phyloP scores from a whole-genome alignment of 106 monocot species.

The Triglochin maritima region DNA sequence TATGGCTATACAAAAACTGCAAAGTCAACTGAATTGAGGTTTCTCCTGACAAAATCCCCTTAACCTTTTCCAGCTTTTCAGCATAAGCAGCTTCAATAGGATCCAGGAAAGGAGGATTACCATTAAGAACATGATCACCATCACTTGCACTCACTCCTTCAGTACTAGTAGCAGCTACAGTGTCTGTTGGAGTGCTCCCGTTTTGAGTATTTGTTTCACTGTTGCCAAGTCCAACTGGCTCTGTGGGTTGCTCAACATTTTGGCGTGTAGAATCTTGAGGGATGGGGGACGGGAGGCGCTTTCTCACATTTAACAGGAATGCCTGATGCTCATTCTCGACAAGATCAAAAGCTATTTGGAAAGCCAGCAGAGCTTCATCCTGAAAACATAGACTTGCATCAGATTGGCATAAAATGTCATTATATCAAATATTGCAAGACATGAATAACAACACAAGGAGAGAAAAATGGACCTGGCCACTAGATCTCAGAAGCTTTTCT shows the following conservation, averaged over 20 bases:
- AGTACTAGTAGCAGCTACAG: slow-evolving; percentile 6
- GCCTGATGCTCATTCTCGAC: slow-evolving; percentile 97
- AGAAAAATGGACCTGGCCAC: slow-evolving; percentile 40
- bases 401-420: background rate
- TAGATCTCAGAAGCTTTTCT: slow-evolving; percentile 71
- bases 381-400: slow-evolving; percentile 17
- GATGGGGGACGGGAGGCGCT: slow-evolving; percentile 29
- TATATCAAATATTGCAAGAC: background rate
- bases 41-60: slow-evolving; percentile 85
- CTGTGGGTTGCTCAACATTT: slow-evolving; percentile 8
- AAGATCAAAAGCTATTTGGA: slow-evolving; percentile 96
- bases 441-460: background rate
- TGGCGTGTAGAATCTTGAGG: slow-evolving; percentile 9
- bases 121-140: slow-evolving; percentile 22
- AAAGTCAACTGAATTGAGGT: slow-evolving; percentile 85
- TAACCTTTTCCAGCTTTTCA: slow-evolving; percentile 59
- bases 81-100: slow-evolving; percentile 44
- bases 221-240: slow-evolving; percentile 12
- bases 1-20: slow-evolving; percentile 93
- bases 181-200: slow-evolving; percentile 12
- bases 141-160: slow-evolving; percentile 42
- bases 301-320: slow-evolving; percentile 64
- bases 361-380: slow-evolving; percentile 91
- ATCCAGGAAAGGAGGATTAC: slow-evolving; percentile 22
- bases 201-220: slow-evolving; percentile 16